phyloP scores from a whole-genome alignment of 2,329 filamentous ascomycete species.

The Chaetomiaceae sp. region DNA sequence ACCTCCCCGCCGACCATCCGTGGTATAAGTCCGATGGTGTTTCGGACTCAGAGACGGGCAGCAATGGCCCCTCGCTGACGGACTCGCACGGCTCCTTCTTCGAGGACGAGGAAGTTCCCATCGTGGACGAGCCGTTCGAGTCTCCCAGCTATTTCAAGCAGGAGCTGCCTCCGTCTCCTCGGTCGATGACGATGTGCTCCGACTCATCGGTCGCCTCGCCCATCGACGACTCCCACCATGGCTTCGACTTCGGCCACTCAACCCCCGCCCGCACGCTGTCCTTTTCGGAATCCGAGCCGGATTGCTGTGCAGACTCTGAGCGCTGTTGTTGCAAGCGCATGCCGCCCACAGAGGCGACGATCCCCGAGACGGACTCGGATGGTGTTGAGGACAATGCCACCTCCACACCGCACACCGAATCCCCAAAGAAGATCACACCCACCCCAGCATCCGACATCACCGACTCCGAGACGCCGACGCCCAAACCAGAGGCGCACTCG shows the following conservation, averaged over 20 bases:
- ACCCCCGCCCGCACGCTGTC: slow-evolving; percentile 48
- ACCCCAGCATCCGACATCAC: slow-evolving; percentile 11
- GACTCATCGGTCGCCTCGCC: slow-evolving; percentile 40
- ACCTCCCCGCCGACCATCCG: slow-evolving; percentile 49
- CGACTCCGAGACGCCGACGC: slow-evolving; percentile 28
- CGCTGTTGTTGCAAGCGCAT: slow-evolving; percentile 37
- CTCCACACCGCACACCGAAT: background rate
- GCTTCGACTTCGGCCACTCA: slow-evolving; percentile 32
- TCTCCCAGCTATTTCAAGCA: slow-evolving; percentile 29
- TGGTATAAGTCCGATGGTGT: slow-evolving; percentile 38
- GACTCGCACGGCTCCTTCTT: slow-evolving; percentile 37
- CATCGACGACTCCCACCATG: slow-evolving; percentile 32
- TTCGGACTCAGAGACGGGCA: slow-evolving; percentile 37
- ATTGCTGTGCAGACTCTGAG: slow-evolving; percentile 35
- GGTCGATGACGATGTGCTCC: slow-evolving; percentile 47
- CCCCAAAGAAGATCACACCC: slow-evolving; percentile 1
- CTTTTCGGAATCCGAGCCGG: slow-evolving; percentile 49
- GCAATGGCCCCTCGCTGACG: slow-evolving; percentile 34
- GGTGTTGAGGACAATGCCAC: slow-evolving; percentile 13
- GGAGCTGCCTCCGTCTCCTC: slow-evolving; percentile 42
- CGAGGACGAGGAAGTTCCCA: slow-evolving; percentile 36
- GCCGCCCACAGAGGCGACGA: slow-evolving; percentile 35
- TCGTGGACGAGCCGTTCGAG: slow-evolving; percentile 43
- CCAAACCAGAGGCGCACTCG: slow-evolving; percentile 25
- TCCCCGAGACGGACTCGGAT: background rate